Conservation (phyloP, 805 yeast species). For the Barnettozyma salicaria region DNA sequence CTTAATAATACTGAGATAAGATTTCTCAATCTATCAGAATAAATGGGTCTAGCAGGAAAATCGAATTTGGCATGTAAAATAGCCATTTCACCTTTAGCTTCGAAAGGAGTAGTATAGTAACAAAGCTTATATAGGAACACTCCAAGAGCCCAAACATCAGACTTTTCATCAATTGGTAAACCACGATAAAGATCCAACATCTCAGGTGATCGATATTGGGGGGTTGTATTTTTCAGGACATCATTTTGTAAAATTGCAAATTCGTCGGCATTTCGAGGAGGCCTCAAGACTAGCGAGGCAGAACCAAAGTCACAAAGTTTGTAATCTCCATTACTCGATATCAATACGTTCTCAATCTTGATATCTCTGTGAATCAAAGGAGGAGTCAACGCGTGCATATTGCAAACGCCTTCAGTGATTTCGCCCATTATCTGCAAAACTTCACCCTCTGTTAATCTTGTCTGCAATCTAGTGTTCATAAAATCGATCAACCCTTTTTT, state of each 20-base stretch:
- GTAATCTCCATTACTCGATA: conserved; percentile 50
- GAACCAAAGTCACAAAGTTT: conserved; percentile 83
- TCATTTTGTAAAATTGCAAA: conserved; percentile 56
- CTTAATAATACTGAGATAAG: conserved; percentile 55
- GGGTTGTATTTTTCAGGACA: conserved; percentile 73
- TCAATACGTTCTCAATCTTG: conserved; percentile 73
- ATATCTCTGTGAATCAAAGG: conserved; percentile 76
- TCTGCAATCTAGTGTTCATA: conserved; percentile 65
- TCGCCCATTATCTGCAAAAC: conserved; percentile 63
- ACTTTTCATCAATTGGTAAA: conserved; percentile 71
- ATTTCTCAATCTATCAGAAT: conserved; percentile 57
- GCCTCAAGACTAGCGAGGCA: conserved; percentile 57
- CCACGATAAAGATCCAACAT: conserved; percentile 70
- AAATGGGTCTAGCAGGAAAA: conserved; percentile 50
- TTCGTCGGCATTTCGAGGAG: conserved; percentile 59
- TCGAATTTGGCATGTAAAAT: conserved; percentile 52
- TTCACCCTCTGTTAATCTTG: conserved; percentile 63
- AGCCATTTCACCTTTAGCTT: conserved; percentile 55
- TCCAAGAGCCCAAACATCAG: conserved; percentile 85
- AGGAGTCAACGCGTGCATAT: conserved; percentile 68
- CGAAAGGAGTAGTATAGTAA: conserved; percentile 81
- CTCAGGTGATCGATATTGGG: conserved; percentile 81
- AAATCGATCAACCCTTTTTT: conserved; percentile 72
- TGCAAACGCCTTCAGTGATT: conserved; percentile 65
- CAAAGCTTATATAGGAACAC: conserved; percentile 71